Percentiles rank a stretch among this genome's conserved stretches.
Conservation (phyloP, 2,329 filamentous ascomycete species). For the Fusarium armeniacum region DNA sequence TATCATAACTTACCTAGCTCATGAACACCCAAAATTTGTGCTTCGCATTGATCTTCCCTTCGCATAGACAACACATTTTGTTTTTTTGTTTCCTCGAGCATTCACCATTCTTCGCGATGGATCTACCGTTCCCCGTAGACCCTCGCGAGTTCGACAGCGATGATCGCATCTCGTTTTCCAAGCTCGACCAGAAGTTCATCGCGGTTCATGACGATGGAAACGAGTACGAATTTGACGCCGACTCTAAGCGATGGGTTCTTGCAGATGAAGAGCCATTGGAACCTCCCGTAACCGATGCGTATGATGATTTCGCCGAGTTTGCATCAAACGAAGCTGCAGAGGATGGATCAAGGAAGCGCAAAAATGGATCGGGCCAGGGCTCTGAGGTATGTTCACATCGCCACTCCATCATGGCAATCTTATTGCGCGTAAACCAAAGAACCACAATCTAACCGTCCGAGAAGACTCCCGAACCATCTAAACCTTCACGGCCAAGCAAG, state of each 20-base stretch:
- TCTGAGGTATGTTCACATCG: slow-evolving; percentile 59
- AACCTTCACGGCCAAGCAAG: slow-evolving; percentile 59
- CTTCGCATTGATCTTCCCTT: slow-evolving; percentile 11
- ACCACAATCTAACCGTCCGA: slow-evolving; percentile 23
- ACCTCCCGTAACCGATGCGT: slow-evolving; percentile 58
- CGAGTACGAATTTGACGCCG: slow-evolving; percentile 85
- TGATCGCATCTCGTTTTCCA: slow-evolving; percentile 89
- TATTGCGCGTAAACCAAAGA: background rate
- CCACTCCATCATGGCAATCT: background rate
- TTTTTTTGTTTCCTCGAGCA: background rate
- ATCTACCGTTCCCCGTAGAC: slow-evolving; percentile 67
- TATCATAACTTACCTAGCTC: slow-evolving; percentile 19
- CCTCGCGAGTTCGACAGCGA: slow-evolving; percentile 80
- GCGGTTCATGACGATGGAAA: slow-evolving; percentile 86
- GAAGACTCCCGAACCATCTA: slow-evolving; percentile 53
- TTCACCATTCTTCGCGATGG: slow-evolving; percentile 47
- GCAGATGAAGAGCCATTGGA: slow-evolving; percentile 62
- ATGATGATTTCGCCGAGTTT: slow-evolving; percentile 54
- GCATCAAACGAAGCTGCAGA: slow-evolving; percentile 46
- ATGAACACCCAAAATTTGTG: slow-evolving; percentile 25
- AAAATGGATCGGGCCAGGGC: slow-evolving; percentile 56
- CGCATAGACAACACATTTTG: slow-evolving; percentile 1
- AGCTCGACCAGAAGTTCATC: slow-evolving; percentile 83
- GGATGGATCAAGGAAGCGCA: slow-evolving; percentile 58
- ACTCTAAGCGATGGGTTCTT: slow-evolving; percentile 80